phyloP scores from a whole-genome alignment of 345 rosid species.

The Populus pruinosa region DNA sequence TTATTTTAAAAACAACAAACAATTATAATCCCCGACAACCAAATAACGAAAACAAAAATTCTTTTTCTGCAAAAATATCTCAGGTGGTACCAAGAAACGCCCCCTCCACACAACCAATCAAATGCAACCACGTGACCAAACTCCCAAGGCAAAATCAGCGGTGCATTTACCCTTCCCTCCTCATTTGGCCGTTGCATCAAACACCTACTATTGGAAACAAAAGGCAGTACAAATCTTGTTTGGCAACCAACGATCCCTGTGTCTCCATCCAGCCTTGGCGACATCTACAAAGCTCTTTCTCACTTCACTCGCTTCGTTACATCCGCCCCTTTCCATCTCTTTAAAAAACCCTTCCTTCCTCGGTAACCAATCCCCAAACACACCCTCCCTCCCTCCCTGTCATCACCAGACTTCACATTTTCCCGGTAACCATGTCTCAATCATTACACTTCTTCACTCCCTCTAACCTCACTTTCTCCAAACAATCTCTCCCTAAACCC shows the following conservation, averaged over 20 bases:
- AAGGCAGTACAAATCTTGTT: background rate
- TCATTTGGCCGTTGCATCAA: background rate
- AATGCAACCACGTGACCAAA: background rate
- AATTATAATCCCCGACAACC: no score
- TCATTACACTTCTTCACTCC: constrained; percentile 62
- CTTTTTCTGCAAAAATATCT: no score
- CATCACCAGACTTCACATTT: constrained; percentile 4
- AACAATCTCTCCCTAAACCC: constrained; percentile 23
- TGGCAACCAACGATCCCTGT: background rate
- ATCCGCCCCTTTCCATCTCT: constrained; percentile 35
- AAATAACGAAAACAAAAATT: no score
- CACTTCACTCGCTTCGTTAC: constrained; percentile 22
- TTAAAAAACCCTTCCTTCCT: background rate
- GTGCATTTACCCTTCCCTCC: background rate
- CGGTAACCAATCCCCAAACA: background rate
- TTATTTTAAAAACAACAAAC: no score
- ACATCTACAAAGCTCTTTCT: constrained; percentile 27
- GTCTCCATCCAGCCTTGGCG: constrained; percentile 20
- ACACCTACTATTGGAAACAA: no score
- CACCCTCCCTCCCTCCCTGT: background rate
- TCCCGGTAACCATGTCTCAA: constrained; percentile 47
- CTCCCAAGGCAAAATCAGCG: background rate
- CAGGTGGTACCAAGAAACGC: background rate
- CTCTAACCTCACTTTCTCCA: constrained; percentile 36
- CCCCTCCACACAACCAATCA: background rate